Base-by-base conservation (phyloP, 192 early-diverging fungal genomes). In the Helicostylum pulchrum region DNA sequence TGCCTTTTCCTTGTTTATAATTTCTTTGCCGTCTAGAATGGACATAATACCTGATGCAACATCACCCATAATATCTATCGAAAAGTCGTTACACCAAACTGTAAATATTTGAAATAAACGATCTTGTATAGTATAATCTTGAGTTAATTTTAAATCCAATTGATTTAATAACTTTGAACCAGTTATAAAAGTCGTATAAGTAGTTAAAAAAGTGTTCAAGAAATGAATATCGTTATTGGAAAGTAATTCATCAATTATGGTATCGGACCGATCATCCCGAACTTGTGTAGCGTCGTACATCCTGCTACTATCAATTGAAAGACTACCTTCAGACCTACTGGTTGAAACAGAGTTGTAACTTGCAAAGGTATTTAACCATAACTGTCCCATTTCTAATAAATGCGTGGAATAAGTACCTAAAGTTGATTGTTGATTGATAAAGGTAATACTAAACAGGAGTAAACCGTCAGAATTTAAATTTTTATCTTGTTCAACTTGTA, bases 231-330 rank as follows among this genome's bases (percentile, higher is more conserved):
- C 53, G 30, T 78, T 62, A 0, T 78, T 84, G 61, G 73, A 51
- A 49, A 85, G 80, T 11, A 91, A 52, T 62, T 91, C 87, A 50
- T 87, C 84, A 30, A 89, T 80, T 10, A 89, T 42, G 11, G 1
- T 21, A 15, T 36, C 57, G 57, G 43, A n/a, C 57, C 42, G 57
- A 42, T 45, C 57, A 4, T 59, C 43, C 57, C 57, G 43, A 56
- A 2, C 61, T 55, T 66, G 64, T 57, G 54, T 46, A 47, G 43
- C 64, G 51, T 57, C 53, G 50, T 64, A 64, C 57, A 59, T 59
- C 57, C 20, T 59, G 57, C 39, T 36, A 58, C n/a, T 44, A 14
- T 48, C 46, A 4, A 48, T 14, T 48, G 46, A 44, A 44, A 6
- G 32, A 21, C 19, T 59, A 17, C 23, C 42, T 45, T 39, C 62